Base-by-base conservation (phyloP, 805 yeast genomes). In the Lachancea thermotolerans region DNA sequence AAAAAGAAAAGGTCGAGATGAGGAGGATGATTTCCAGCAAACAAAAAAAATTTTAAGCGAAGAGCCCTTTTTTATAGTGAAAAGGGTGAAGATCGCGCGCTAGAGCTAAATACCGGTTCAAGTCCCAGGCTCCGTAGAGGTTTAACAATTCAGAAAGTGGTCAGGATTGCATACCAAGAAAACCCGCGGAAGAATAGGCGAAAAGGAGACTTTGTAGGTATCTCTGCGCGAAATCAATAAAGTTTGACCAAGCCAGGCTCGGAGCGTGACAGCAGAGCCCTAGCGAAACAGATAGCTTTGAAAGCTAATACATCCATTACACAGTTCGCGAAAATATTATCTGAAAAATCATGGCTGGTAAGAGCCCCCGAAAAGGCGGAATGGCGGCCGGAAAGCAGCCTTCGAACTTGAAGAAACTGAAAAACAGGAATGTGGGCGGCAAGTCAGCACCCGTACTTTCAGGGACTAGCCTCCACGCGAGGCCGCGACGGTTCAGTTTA, bases 401-500 rank as follows among this genome's bases (percentile, higher is more conserved):
- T 17, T 44, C 43, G n/a, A 38, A 45, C 15, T 33, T 48, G 38
- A 41, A 48, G 31, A 21, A 35, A 10, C 29, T 48, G 39, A 44
- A 44, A 35, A 43, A 44, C 30, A 39, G 42, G n/a, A 44, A 35
- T 30, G 21, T 41, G 11, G 46, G 48, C 15, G 44, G 47, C 14
- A 43, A 43, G 30, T 37, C 46, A 11, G 43, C 43, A 10, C 47
- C 47, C 4, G 33, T 35, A 31, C 44, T 44, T n/a, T 39, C 47
- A 18, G 17, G 28, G 12, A 33, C 36, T 8, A 31, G 39, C 2
- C 16, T n/a, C 42, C 39, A 37, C n/a, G 35, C 48, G 14, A 59
- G 65, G 46, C 71, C 69, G 39, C 66, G 75, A 57, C 60, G 70
- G 49, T 72, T 72, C 49, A 68, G 74, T 51, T 53, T 72, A 21